Evolutionary conservation across 2,329 filamentous ascomycete species (phyloP).

Genomic region (Leptographium wingfieldii): DNA sequence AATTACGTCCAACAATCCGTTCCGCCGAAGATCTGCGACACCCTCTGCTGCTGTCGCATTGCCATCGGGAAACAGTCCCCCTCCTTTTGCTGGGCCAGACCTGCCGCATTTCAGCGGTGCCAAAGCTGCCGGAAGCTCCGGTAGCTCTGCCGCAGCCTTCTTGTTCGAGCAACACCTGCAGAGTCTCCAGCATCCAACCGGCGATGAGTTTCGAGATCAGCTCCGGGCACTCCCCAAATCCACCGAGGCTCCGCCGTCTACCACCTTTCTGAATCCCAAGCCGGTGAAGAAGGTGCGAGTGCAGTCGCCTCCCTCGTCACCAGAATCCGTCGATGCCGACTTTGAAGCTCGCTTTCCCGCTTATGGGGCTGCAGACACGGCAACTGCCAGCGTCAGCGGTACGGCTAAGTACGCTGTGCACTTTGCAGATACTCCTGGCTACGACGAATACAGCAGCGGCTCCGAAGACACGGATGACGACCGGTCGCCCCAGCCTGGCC

Average conservation of each 20-base stretch:
- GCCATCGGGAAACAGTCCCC: constrained; percentile 15
- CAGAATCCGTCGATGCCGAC: constrained; percentile 32
- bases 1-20: constrained; percentile 37
- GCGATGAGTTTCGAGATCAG: constrained; percentile 19
- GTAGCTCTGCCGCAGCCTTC: constrained; percentile 2
- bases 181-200: constrained; percentile 12
- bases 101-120: neutral
- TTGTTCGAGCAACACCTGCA: constrained; percentile 3
- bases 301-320: constrained; percentile 48
- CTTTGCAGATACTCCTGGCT: neutral
- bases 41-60: constrained; percentile 3
- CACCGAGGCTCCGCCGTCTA: constrained; percentile 20
- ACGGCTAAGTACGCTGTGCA: neutral
- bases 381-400: neutral
- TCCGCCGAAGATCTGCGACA: constrained; percentile 29
- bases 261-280: constrained; percentile 32
- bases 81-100: constrained; percentile 1
- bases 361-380: constrained; percentile 11
- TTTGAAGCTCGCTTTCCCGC: constrained; percentile 19
- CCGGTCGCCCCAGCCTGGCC: constrained; percentile 14
- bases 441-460: constrained; percentile 17
- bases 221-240: constrained; percentile 20
- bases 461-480: constrained; percentile 17
- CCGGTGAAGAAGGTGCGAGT: constrained; percentile 56
- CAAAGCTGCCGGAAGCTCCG: constrained; percentile 3